Percentiles rank a stretch among this genome's conserved stretches.
Evolutionary conservation across 2,329 filamentous ascomycete genomes (phyloP).

Genomic region (Penicillium sp.): DNA sequence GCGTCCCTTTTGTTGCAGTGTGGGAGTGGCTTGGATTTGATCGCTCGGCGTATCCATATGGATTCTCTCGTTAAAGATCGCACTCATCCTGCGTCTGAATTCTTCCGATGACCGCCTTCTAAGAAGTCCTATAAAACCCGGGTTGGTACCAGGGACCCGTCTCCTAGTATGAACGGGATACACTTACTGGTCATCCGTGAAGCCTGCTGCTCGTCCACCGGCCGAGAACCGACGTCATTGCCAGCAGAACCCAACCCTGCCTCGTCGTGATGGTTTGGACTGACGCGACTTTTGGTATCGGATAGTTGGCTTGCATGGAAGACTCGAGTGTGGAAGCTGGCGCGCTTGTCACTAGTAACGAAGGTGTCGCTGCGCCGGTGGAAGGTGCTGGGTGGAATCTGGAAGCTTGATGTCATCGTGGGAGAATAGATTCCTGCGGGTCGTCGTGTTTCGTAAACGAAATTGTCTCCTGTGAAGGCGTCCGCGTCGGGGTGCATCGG

Average conservation of each 20-base stretch:
- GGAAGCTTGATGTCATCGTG: background rate
- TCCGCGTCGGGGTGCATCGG: conserved; percentile 3
- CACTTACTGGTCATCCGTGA: conserved; percentile 19
- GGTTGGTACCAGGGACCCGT: background rate
- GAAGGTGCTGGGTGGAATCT: conserved; percentile 4
- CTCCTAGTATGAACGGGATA: background rate
- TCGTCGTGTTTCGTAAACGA: conserved; percentile 6
- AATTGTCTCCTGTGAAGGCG: conserved; percentile 5
- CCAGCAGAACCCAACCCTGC: background rate
- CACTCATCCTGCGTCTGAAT: conserved; percentile 33
- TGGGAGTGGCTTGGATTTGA: conserved; percentile 24
- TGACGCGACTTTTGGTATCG: conserved; percentile 1
- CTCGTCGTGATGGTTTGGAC: conserved; percentile 1
- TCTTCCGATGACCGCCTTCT: conserved; percentile 33
- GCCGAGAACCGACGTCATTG: background rate
- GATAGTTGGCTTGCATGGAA: conserved; percentile 7
- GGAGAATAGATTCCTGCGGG: conserved; percentile 6
- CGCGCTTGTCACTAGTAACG: conserved; percentile 9
- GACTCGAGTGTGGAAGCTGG: conserved; percentile 16
- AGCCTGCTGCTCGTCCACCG: conserved; percentile 7
- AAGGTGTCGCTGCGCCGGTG: conserved; percentile 6
- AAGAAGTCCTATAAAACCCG: conserved; percentile 13
- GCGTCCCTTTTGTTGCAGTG: conserved; percentile 10
- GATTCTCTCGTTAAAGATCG: conserved; percentile 33
- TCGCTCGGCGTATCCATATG: conserved; percentile 22